These are phyloP conservation scores for Trichosporon sp. DNA, from an alignment of 1,284 basidiomycete species.

Conservation along the genomic window DNA sequence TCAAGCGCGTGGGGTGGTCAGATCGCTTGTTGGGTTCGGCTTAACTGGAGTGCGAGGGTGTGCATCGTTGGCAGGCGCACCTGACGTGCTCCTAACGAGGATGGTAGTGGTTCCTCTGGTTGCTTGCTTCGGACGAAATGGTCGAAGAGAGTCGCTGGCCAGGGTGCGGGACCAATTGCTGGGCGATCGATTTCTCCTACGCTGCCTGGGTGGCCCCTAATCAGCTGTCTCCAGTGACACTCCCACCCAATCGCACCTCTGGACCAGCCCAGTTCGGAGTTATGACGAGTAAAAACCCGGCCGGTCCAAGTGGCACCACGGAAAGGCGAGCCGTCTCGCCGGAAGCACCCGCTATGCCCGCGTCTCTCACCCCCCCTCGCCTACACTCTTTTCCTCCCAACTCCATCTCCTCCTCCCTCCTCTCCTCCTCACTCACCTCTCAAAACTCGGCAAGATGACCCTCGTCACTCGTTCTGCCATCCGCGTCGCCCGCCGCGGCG, in stretches of 20 bases:
- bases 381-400: constrained; percentile 15
- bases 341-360: constrained; percentile 15
- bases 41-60: neutral
- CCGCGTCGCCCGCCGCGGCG: constrained; percentile 53
- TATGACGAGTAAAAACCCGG: constrained; percentile 25
- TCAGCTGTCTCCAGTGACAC: neutral
- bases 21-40: no score
- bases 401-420: constrained; percentile 26
- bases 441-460: constrained; percentile 48
- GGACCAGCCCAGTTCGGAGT: constrained; percentile 5
- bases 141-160: neutral
- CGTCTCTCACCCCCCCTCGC: constrained; percentile 19
- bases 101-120: neutral
- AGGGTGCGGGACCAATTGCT: constrained; percentile 9
- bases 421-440: constrained; percentile 28
- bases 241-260: constrained; percentile 14
- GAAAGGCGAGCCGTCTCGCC: constrained; percentile 13
- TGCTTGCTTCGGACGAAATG: constrained; percentile 10
- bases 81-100: neutral
- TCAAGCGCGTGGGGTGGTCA: no score
- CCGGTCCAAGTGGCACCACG: constrained; percentile 4
- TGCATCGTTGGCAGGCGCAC: neutral
- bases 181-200: constrained; percentile 15
- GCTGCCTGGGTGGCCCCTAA: constrained; percentile 7
- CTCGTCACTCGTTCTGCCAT: constrained; percentile 56